Base-by-base conservation (phyloP, 2,329 filamentous ascomycete species). In the Talaromyces rugulosus region DNA sequence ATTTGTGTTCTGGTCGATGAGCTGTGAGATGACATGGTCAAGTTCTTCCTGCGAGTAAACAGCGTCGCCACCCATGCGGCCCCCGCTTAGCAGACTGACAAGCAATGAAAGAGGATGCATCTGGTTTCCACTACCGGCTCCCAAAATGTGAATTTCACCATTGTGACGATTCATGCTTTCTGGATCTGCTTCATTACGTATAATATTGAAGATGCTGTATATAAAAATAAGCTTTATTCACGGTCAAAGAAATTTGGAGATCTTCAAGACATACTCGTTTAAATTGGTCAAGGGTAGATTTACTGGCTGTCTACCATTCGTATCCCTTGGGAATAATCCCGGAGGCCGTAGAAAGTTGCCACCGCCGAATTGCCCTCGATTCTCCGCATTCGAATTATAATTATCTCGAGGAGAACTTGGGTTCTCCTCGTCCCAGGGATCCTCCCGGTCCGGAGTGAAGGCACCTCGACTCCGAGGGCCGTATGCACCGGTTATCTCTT, bases 41-140 rank as follows among this genome's bases (percentile, higher is more conserved):
- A 98, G 80, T 2, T 90, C 93, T 77, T 96, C 92, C 75, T 98
- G 91, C 0, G 90, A 89, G 73, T 94, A 96, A 1, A 96, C 94
- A 7, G 88, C 91, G 74, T 98, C 94, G 23, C 92, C 91, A 62
- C 85, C 81, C 30, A 73, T 73, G 11, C 69, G 70, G n/a, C 76
- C 67, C 59, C 75, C 76, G 59, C 74, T 75, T 54, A 81, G 64
- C 8, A 81, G 54, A 28, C 70, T 69, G 7, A 72, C 70, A 42
- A 85, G 74, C 23, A 85, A 71, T 30, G 80, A 77, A 57, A 84
- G 73, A 1, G 82, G 80, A 33, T 71, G 34, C 62, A 63, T 58
- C 12, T 82, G 80, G n/a, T 70, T 42, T 52, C 56, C 51, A 27
- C 47, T 54, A 8, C 44, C 72, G 5, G 68, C 64, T 9, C 62